These are phyloP conservation scores for Metschnikowia kunwiensis DNA, from an alignment of 805 yeast species.

Conservation along the genomic window DNA sequence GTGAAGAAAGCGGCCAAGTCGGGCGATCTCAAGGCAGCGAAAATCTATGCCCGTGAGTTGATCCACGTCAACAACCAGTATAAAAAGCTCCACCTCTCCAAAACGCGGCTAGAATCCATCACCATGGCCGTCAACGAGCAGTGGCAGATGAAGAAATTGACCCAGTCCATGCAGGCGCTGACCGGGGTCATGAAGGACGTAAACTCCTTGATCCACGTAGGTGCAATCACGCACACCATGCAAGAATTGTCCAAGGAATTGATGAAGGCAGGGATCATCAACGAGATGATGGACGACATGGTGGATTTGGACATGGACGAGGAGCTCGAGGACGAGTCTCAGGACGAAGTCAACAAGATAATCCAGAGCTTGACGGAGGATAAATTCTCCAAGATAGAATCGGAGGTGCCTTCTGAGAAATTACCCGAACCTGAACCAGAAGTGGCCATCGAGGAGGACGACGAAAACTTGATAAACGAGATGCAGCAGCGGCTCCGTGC, in stretches of 20 bases:
- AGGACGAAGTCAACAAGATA: constrained; percentile 63
- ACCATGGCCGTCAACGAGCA: constrained; percentile 90
- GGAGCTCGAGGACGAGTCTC: constrained; percentile 63
- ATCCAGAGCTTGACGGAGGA: constrained; percentile 40
- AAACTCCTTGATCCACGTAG: constrained; percentile 70
- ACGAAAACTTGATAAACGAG: constrained; percentile 69
- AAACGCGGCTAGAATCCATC: constrained; percentile 82
- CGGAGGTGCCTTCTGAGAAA: constrained; percentile 31
- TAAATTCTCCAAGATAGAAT: constrained; percentile 34
- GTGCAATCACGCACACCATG: constrained; percentile 79
- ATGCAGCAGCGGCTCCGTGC: constrained; percentile 91
- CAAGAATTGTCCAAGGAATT: constrained; percentile 83
- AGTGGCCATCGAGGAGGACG: constrained; percentile 46
- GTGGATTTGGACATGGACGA: constrained; percentile 65
- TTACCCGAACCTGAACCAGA: constrained; percentile 21
- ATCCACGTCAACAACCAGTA: constrained; percentile 71
- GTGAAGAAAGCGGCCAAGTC: constrained; percentile 74
- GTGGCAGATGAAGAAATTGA: constrained; percentile 77
- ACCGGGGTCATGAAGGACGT: constrained; percentile 87
- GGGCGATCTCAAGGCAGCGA: constrained; percentile 72
- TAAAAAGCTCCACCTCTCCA: constrained; percentile 69
- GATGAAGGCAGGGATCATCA: constrained; percentile 80
- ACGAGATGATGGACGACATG: constrained; percentile 93
- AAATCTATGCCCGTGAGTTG: constrained; percentile 77
- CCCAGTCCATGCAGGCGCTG: constrained; percentile 74